A percentile compares a stretch with the other conserved stretches of the same genome.
Evolutionary conservation across 495 filamentous ascomycete genomes (phyloP).

Genomic region (Cudoniella acicularis): DNA sequence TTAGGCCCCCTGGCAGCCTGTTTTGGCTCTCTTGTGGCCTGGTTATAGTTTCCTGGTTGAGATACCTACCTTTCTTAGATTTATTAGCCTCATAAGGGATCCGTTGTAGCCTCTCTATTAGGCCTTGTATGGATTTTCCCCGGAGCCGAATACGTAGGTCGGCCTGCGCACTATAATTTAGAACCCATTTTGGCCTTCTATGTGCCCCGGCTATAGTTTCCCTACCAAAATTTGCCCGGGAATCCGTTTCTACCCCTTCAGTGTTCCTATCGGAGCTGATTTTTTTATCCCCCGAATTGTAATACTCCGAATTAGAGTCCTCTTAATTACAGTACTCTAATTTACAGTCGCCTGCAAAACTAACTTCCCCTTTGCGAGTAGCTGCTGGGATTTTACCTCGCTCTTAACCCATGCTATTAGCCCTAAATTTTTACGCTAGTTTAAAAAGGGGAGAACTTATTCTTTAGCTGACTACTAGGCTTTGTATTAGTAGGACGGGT

Average conservation of each 20-base stretch:
- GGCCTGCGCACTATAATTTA: conserved; percentile 4
- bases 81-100: no score
- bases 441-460: background rate
- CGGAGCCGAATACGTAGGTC: no score
- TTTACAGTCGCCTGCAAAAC: background rate
- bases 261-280: background rate
- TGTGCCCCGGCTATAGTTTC: conserved; percentile 10
- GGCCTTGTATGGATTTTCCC: no score
- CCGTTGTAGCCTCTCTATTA: no score
- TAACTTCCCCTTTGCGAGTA: background rate
- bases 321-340: background rate
- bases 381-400: background rate
- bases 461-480: background rate
- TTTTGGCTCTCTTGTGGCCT: no score
- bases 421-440: background rate
- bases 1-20: no score
- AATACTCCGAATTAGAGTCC: background rate
- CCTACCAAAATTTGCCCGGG: conserved; percentile 9
- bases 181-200: conserved; percentile 12
- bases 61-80: no score
- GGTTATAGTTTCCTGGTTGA: no score
- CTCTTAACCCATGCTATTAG: background rate
- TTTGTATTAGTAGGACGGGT: background rate
- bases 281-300: background rate
- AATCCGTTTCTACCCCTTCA: conserved; percentile 8